Conservation (phyloP, 345 rosid species). For the Rhizophora mangle region DNA sequence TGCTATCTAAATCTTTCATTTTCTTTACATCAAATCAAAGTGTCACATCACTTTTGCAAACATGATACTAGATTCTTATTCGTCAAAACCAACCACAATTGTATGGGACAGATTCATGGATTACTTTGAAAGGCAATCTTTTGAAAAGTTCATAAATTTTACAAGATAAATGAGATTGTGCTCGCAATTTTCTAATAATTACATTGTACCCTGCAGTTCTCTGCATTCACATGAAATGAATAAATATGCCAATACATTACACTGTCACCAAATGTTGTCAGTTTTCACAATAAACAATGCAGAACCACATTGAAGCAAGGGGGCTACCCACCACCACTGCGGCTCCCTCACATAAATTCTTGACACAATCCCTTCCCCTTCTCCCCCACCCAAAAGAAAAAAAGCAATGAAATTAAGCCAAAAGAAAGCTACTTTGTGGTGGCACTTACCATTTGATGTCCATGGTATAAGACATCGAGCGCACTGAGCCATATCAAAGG, state of each 20-base stretch:
- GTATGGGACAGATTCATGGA: not conserved
- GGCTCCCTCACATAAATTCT: too few species aligned
- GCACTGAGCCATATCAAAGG: conserved; percentile 99
- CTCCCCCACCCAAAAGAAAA: too few species aligned
- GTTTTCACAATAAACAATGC: not conserved
- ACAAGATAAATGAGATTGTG: not conserved
- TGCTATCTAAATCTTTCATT: too few species aligned
- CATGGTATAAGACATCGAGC: conserved; percentile 95
- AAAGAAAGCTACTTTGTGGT: too few species aligned
- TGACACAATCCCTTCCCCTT: too few species aligned
- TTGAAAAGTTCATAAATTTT: not conserved
- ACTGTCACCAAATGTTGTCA: not conserved
- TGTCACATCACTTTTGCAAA: too few species aligned
- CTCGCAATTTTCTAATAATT: not conserved
- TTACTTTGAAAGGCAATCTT: not conserved
- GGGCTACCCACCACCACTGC: too few species aligned
- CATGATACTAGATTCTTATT: not conserved
- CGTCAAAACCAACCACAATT: not conserved
- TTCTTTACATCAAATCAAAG: too few species aligned
- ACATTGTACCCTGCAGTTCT: not conserved
- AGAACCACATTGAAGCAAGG: too few species aligned
- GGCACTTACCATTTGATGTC: conserved; percentile 65
- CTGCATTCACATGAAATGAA: not conserved
- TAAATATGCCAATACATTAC: too few species aligned
- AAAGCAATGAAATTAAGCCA: too few species aligned